Percentiles rank a stretch among this genome's conserved stretches.
These are phyloP conservation scores for Clohesyomyces aquaticus DNA, from an alignment of 495 filamentous ascomycete genomes.

Conservation along the genomic window DNA sequence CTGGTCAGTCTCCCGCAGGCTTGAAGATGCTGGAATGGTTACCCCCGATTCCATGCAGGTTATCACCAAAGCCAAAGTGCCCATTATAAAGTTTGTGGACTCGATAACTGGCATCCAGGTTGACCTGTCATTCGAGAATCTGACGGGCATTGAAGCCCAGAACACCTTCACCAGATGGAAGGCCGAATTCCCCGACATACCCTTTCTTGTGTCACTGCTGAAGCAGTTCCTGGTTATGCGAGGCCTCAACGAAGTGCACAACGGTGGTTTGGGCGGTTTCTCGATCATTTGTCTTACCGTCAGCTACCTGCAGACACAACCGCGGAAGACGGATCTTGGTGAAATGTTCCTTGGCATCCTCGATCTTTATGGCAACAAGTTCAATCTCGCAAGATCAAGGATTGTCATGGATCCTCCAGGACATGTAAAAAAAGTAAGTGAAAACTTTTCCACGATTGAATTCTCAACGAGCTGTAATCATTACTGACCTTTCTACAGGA, in stretches of 20 bases:
- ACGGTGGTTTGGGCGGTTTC: conserved; percentile 92
- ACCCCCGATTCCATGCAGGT: conserved; percentile 57
- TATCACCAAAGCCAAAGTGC: conserved; percentile 79
- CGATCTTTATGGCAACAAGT: conserved; percentile 80
- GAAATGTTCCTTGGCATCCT: conserved; percentile 83
- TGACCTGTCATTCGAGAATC: conserved; percentile 93
- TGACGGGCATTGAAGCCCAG: conserved; percentile 75
- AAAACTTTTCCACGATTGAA: background rate
- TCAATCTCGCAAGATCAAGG: conserved; percentile 66
- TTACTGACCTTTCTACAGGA: conserved; percentile 14
- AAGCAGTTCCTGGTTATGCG: conserved; percentile 92
- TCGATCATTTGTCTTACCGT: conserved; percentile 92
- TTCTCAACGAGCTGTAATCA: background rate
- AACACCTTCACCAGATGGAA: conserved; percentile 81
- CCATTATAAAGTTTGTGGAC: conserved; percentile 90
- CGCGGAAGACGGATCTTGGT: conserved; percentile 62
- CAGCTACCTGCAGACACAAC: conserved; percentile 70
- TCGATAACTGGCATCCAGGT: conserved; percentile 71
- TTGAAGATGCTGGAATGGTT: conserved; percentile 54
- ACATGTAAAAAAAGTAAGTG: conserved; percentile 72
- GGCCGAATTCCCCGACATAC: conserved; percentile 76
- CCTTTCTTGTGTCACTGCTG: conserved; percentile 76
- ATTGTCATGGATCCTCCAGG: conserved; percentile 75
- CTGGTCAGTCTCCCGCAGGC: conserved; percentile 52
- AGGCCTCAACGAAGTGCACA: conserved; percentile 84